These are phyloP conservation scores for Thalassiosira mediterranea DNA, from an alignment of 352 stramenopile species.

Conservation along the genomic window DNA sequence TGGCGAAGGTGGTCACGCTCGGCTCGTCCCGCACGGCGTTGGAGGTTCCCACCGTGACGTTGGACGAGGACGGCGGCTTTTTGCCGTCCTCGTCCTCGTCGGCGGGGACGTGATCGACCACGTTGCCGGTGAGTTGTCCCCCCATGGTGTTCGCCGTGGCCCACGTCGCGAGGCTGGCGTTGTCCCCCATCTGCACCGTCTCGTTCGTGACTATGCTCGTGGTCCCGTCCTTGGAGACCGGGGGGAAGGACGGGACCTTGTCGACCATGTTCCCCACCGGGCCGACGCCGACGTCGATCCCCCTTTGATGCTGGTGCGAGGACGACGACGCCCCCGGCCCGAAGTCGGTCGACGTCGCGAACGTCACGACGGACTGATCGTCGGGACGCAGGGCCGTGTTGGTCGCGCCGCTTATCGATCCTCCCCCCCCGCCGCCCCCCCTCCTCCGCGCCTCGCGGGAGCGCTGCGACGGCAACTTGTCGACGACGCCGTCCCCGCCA, in stretches of 20 bases:
- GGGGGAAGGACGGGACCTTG: conserved; percentile 22
- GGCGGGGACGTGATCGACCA: conserved; percentile 25
- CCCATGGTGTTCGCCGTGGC: conserved; percentile 26
- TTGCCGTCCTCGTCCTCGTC: not conserved
- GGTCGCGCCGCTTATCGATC: conserved; percentile 9
- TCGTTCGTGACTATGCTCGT: conserved; percentile 12
- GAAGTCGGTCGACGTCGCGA: conserved; percentile 34
- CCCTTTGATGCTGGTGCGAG: not conserved
- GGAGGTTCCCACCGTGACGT: not conserved
- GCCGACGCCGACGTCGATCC: not conserved
- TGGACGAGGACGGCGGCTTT: not conserved
- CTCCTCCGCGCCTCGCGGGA: not conserved
- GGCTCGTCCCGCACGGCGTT: conserved; percentile 12
- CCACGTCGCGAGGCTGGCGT: conserved; percentile 17
- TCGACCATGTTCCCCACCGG: conserved; percentile 9
- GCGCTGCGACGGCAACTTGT: conserved; percentile 29
- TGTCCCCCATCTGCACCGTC: conserved; percentile 21
- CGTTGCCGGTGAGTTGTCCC: conserved; percentile 28
- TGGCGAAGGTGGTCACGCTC: conserved; percentile 6
- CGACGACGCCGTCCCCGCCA: conserved; percentile 20
- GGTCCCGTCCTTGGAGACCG: not conserved
- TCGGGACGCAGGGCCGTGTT: conserved; percentile 25
- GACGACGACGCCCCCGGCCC: not conserved
- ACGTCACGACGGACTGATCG: conserved; percentile 43
- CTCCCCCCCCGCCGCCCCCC: too few species aligned